Conservation (phyloP, 192 early-diverging fungal species). For the Linnemannia exigua region DNA sequence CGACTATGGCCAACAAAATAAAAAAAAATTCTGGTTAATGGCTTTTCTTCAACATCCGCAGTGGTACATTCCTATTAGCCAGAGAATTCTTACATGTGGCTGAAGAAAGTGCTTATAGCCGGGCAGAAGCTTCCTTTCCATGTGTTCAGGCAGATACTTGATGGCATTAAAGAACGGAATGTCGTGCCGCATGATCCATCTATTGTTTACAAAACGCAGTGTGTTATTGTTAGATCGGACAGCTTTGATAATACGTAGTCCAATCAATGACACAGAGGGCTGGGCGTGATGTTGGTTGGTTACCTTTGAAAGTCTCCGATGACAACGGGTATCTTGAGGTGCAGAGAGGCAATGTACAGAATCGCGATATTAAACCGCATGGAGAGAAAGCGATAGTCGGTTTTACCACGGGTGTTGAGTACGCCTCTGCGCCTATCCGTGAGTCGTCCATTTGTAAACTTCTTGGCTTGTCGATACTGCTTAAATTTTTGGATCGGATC, state of each 20-base stretch:
- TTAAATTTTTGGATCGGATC: neutral
- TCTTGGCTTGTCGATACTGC: neutral
- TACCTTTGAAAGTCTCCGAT: conserved; percentile 45
- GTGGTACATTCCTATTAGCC: too few species aligned
- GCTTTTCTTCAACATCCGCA: too few species aligned
- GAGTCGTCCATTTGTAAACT: neutral
- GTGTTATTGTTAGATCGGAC: neutral
- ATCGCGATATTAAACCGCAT: conserved; percentile 17
- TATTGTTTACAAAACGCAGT: neutral
- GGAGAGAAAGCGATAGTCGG: neutral
- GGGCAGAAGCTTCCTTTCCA: neutral
- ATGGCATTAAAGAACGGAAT: conserved; percentile 28
- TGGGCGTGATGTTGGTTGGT: too few species aligned
- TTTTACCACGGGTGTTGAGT: neutral
- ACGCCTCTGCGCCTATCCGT: neutral
- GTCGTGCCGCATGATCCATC: conserved; percentile 31
- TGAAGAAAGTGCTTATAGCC: neutral
- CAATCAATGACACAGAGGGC: too few species aligned
- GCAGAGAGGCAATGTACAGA: conserved; percentile 34
- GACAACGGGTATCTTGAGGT: conserved; percentile 36
- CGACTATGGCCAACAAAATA: neutral
- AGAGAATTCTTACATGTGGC: neutral
- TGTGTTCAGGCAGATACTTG: conserved; percentile 13
- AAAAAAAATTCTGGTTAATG: too few species aligned
- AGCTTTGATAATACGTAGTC: too few species aligned